Percentiles rank a stretch among this genome's conserved stretches.
Conservation (phyloP, 2,329 filamentous ascomycete species). For the Lachnellula hyalina region DNA sequence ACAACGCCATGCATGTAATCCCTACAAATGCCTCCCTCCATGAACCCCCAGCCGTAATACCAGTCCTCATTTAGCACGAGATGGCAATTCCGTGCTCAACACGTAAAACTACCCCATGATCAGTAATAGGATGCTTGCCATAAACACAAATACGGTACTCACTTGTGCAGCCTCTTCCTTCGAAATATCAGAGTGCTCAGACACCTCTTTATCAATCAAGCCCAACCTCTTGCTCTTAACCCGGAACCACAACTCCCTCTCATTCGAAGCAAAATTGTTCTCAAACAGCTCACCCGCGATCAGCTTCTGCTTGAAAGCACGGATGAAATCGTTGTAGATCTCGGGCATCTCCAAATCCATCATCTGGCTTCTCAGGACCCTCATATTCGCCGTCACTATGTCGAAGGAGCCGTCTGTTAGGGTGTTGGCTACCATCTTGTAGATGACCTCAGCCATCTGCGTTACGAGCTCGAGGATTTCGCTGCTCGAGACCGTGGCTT, state of each 20-base stretch:
- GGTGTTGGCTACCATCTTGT: constrained; percentile 63
- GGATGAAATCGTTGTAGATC: constrained; percentile 71
- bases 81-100: not conserved
- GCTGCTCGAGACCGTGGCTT: constrained; percentile 51
- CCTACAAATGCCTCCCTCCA: not conserved
- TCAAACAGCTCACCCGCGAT: constrained; percentile 63
- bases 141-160: not conserved
- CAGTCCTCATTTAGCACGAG: not conserved
- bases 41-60: not conserved
- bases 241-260: constrained; percentile 77
- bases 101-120: not conserved
- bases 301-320: constrained; percentile 65
- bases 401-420: constrained; percentile 72
- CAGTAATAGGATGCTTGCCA: not conserved
- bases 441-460: constrained; percentile 70
- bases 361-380: constrained; percentile 73
- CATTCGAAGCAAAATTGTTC: constrained; percentile 45
- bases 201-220: constrained; percentile 61
- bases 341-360: constrained; percentile 68
- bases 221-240: constrained; percentile 64
- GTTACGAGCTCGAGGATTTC: constrained; percentile 62
- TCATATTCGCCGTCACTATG: constrained; percentile 68
- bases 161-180: constrained; percentile 63
- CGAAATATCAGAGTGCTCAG: constrained; percentile 59
- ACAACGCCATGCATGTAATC: not conserved